Conservation (phyloP, 768 basidiomycete genomes). For the Pulveroboletus sp. region DNA sequence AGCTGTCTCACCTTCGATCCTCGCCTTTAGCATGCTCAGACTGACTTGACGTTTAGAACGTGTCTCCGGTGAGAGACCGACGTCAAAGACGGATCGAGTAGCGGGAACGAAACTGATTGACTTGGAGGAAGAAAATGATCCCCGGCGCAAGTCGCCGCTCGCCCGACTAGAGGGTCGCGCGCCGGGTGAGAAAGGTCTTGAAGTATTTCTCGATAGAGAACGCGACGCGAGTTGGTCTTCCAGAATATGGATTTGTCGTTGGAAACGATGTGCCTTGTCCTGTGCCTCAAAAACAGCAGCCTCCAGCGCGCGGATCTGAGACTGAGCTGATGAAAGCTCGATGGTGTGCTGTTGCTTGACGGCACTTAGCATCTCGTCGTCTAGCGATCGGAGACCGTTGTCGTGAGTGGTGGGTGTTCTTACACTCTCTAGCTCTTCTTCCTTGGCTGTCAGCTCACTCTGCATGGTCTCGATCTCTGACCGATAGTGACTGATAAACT, state of each 20-base stretch:
- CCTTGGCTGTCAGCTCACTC: slow-evolving; percentile 53
- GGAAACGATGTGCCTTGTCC: slow-evolving; percentile 57
- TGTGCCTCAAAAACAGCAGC: slow-evolving; percentile 69
- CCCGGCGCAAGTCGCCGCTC: slow-evolving; percentile 36
- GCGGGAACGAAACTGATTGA: slow-evolving; percentile 32
- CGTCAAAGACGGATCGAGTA: slow-evolving; percentile 61
- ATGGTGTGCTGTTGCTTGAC: slow-evolving; percentile 70
- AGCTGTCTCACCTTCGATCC: slow-evolving; percentile 77
- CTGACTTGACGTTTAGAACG: slow-evolving; percentile 80
- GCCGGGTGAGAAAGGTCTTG: slow-evolving; percentile 45
- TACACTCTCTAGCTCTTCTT: slow-evolving; percentile 62
- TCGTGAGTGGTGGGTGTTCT: slow-evolving; percentile 38
- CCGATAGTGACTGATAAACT: slow-evolving; percentile 58
- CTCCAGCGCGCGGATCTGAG: slow-evolving; percentile 74
- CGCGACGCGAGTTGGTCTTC: slow-evolving; percentile 61
- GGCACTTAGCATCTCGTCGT: slow-evolving; percentile 69
- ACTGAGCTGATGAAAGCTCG: slow-evolving; percentile 76
- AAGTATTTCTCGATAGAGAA: slow-evolving; percentile 37
- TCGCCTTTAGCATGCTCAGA: slow-evolving; percentile 84
- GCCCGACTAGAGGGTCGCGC: slow-evolving; percentile 42
- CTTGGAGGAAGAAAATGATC: slow-evolving; percentile 31
- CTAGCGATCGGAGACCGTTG: slow-evolving; percentile 50
- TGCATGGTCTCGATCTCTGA: slow-evolving; percentile 70
- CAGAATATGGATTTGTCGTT: slow-evolving; percentile 59
- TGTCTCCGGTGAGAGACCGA: slow-evolving; percentile 67